These are phyloP conservation scores for Suillus weaverae DNA, from an alignment of 768 basidiomycete species.

Conservation along the genomic window DNA sequence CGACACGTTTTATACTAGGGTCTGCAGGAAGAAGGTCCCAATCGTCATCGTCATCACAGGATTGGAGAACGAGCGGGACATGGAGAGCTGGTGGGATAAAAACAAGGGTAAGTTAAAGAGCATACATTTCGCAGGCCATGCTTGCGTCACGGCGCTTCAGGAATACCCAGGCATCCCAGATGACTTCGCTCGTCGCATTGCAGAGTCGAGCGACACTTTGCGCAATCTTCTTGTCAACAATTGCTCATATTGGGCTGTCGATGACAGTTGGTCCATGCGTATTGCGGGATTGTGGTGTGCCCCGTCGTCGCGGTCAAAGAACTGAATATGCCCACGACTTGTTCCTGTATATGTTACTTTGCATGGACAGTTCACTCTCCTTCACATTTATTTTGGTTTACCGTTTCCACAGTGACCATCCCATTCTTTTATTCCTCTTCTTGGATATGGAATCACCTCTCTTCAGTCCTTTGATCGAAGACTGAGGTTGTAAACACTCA, in stretches of 20 bases:
- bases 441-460: too few relatives aligned
- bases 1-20: slow-evolving; percentile 17
- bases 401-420: too few relatives aligned
- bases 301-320: not conserved
- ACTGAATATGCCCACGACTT: too few relatives aligned
- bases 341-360: too few relatives aligned
- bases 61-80: slow-evolving; percentile 33
- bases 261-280: not conserved
- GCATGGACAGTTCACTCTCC: too few relatives aligned
- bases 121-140: slow-evolving; percentile 22
- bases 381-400: too few relatives aligned
- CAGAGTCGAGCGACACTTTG: not conserved
- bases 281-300: not conserved
- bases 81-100: slow-evolving; percentile 40
- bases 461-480: too few relatives aligned
- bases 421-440: too few relatives aligned
- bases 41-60: slow-evolving; percentile 35
- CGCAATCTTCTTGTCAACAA: not conserved
- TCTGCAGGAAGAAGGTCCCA: slow-evolving; percentile 37
- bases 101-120: slow-evolving; percentile 24
- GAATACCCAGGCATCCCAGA: not conserved
- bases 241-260: not conserved
- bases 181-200: not conserved
- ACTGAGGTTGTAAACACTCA: too few relatives aligned
- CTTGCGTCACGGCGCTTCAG: slow-evolving; percentile 21